A percentile compares a stretch with the other conserved stretches of the same genome.
phyloP scores from a whole-genome alignment of 768 basidiomycete genomes.

The Collybia sp. region DNA sequence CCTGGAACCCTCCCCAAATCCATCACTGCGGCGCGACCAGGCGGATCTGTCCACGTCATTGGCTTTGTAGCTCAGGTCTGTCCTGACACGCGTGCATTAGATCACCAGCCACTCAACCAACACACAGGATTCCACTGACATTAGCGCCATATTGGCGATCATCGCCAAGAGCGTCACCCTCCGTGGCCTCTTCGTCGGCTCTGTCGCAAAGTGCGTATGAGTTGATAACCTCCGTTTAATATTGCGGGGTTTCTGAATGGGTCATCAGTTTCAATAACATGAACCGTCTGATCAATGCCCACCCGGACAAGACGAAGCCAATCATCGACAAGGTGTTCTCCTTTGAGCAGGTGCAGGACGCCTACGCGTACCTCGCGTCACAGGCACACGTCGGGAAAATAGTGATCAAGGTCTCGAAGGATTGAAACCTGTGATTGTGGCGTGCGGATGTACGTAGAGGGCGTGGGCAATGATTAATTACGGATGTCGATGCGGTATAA shows the following conservation, averaged over 20 bases:
- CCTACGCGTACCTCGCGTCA: conserved; percentile 47
- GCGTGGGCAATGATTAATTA: too few species aligned
- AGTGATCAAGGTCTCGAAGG: conserved; percentile 38
- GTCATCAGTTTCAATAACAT: conserved; percentile 44
- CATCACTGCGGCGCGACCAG: conserved; percentile 30
- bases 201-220: conserved; percentile 47
- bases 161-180: conserved; percentile 37
- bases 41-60: conserved; percentile 44
- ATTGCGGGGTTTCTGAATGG: conserved; percentile 1
- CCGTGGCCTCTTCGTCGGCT: conserved; percentile 53
- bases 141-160: conserved; percentile 23
- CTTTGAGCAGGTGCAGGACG: conserved; percentile 48
- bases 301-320: conserved; percentile 38
- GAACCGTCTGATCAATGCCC: conserved; percentile 41
- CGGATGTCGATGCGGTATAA: too few species aligned
- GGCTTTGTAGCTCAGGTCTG: conserved; percentile 43
- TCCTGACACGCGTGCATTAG: background rate
- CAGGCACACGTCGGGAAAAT: conserved; percentile 62
- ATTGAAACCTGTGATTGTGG: too few species aligned
- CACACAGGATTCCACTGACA: conserved; percentile 16
- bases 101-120: background rate
- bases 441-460: too few species aligned
- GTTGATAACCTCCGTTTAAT: background rate
- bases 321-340: conserved; percentile 54
- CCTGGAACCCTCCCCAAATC: conserved; percentile 43